These are phyloP conservation scores for Diplotaxis tenuifolia DNA, from an alignment of 345 rosid species.

Conservation along the genomic window DNA sequence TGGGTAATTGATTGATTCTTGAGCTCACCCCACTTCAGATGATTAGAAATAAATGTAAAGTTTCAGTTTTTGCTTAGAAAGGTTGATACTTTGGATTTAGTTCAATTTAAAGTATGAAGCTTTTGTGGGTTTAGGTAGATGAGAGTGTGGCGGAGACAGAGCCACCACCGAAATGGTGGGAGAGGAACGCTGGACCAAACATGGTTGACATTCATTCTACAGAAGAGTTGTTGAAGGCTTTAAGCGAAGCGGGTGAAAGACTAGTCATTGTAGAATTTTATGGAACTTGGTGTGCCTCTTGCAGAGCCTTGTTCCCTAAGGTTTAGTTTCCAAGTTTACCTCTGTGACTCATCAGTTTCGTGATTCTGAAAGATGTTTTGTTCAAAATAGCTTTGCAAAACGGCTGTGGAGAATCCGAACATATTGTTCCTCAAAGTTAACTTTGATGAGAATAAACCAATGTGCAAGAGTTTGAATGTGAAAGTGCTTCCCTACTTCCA, in stretches of 20 bases:
- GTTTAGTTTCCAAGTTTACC: slow-evolving; percentile 29
- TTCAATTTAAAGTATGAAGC: not conserved
- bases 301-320: slow-evolving; percentile 86
- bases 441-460: slow-evolving; percentile 82
- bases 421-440: slow-evolving; percentile 81
- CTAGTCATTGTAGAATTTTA: slow-evolving; percentile 91
- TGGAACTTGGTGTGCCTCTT: slow-evolving; percentile 97
- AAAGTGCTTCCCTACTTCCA: slow-evolving; percentile 88
- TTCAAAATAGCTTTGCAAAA: slow-evolving; percentile 62
- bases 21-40: not conserved
- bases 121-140: slow-evolving; percentile 29
- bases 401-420: slow-evolving; percentile 66
- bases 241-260: slow-evolving; percentile 74
- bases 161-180: slow-evolving; percentile 96
- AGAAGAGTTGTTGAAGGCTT: slow-evolving; percentile 67
- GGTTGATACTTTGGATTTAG: not conserved
- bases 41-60: not conserved
- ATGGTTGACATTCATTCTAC: slow-evolving; percentile 91
- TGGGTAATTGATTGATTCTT: not conserved
- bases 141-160: slow-evolving; percentile 54
- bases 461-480: slow-evolving; percentile 89
- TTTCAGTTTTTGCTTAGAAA: not conserved
- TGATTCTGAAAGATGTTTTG: not conserved
- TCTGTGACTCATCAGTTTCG: not conserved
- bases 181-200: slow-evolving; percentile 73